These are phyloP conservation scores for Biscogniauxia sp. DNA, from an alignment of 2,329 filamentous ascomycete species.

Conservation along the genomic window DNA sequence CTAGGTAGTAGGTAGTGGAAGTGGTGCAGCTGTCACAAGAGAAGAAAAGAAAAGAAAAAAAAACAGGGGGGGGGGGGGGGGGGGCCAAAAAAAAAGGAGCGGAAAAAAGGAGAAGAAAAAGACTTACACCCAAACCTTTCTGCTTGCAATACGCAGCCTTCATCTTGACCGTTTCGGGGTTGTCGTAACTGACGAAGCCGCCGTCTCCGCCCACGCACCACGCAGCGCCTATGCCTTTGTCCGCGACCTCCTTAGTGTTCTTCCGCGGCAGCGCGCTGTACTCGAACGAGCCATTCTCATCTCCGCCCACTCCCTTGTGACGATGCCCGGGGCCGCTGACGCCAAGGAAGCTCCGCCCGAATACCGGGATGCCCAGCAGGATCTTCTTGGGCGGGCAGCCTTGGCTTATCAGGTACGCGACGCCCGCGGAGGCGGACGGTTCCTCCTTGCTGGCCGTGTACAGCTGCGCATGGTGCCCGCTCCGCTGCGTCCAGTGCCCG, in stretches of 20 bases:
- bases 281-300: slow-evolving; percentile 70
- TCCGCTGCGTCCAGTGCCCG: slow-evolving; percentile 64
- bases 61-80: too few species aligned
- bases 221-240: slow-evolving; percentile 66
- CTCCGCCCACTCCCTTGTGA: slow-evolving; percentile 48
- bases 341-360: slow-evolving; percentile 71
- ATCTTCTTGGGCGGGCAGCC: slow-evolving; percentile 71
- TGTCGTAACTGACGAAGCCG: slow-evolving; percentile 79
- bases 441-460: slow-evolving; percentile 60
- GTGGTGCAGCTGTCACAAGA: too few species aligned
- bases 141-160: slow-evolving; percentile 74
- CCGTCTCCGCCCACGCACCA: slow-evolving; percentile 71
- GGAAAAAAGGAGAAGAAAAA: slow-evolving; percentile 3
- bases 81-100: too few species aligned
- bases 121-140: slow-evolving; percentile 62
- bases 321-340: slow-evolving; percentile 63
- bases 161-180: slow-evolving; percentile 69
- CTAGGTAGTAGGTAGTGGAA: too few species aligned
- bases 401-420: slow-evolving; percentile 62
- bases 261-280: slow-evolving; percentile 66
- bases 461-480: slow-evolving; percentile 75
- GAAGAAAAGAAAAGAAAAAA: slow-evolving; percentile 1
- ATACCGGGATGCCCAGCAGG: slow-evolving; percentile 71
- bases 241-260: slow-evolving; percentile 63
- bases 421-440: slow-evolving; percentile 63